Evolutionary conservation across 2,329 filamentous ascomycete species (phyloP), one percentile per base, ranked within the genome.

Genomic region (Elsinoe perseae): DNA sequence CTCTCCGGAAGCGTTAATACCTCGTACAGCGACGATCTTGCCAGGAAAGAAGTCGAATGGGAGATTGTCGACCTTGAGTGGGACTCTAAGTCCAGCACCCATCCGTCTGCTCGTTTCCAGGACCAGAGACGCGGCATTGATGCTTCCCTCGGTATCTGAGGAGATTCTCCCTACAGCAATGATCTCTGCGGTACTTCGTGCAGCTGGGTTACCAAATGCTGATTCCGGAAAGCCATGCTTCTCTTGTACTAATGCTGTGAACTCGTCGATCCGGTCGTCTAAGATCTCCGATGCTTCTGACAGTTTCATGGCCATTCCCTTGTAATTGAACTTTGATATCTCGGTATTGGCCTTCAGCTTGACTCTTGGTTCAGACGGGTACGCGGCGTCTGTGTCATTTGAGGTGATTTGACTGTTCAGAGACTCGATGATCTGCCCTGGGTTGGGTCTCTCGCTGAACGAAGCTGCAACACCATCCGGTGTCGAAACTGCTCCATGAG

Each of bases 201-300:
- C 83, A 20, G 89, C 87, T 10, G 93, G 89, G 68, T 88, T 95
- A 48, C 91, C 91, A 69, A 98, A 95, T 0, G 82, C 86, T 16
- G 81, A 80, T 58, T 93, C 85, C 16, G 93, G 87, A 4, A 95
- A 75, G 12, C 80, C 76, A 70, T 95, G 82, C 61, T 90, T 77
- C 56, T 85, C 81, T 71, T 88, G 84, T 4, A 95, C 77, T 1
- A 90, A 70, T n/a, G 76, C 74, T 58, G 83, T 79, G 65, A 96
- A 95, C 60, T 91, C 89, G 64, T 97, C 90, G 74, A 98, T 96
- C 64, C 90, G 81, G 71, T 97, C 92, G 71, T 98, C 93, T 6
- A 97, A 79, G 43, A 95, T 88, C 69, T 95, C 91, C 3, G 92
- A 95, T 0, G 89, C 84, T 68, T 96, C 91, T 4, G 89, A 91